Conservation (phyloP, 108 stramenopile genomes). For the Nitzschia sp. region DNA sequence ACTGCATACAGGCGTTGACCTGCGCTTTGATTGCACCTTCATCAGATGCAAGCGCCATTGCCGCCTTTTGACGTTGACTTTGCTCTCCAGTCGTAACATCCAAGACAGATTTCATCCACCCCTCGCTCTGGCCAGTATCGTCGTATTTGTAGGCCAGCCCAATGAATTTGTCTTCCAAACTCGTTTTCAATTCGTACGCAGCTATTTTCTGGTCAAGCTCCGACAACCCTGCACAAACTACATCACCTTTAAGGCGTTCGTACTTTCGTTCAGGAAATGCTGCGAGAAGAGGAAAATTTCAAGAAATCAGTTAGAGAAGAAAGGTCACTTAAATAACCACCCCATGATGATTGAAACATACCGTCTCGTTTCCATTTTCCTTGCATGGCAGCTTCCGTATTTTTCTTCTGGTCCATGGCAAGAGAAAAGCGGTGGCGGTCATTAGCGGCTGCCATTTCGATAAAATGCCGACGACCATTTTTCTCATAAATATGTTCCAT, state of each 20-base stretch:
- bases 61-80: constrained; percentile 50
- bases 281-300: constrained; percentile 11
- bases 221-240: constrained; percentile 79
- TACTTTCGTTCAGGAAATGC: constrained; percentile 84
- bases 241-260: constrained; percentile 63
- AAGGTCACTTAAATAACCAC: too few relatives aligned
- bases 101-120: constrained; percentile 87
- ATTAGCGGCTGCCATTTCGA: constrained; percentile 67
- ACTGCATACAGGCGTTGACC: constrained; percentile 66
- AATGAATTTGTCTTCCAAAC: constrained; percentile 74
- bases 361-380: constrained; percentile 49
- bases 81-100: constrained; percentile 48
- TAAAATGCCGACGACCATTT: constrained; percentile 52
- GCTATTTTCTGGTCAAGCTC: constrained; percentile 78
- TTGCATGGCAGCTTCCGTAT: constrained; percentile 79
- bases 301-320: neutral
- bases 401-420: constrained; percentile 45
- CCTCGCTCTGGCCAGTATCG: constrained; percentile 82
- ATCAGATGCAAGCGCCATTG: constrained; percentile 68
- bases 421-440: constrained; percentile 51
- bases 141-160: constrained; percentile 80
- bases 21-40: constrained; percentile 86
- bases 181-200: constrained; percentile 74
- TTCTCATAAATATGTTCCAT: constrained; percentile 67
- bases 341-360: constrained; percentile 8